Percentiles rank a stretch among this genome's conserved stretches.
Evolutionary conservation across 495 filamentous ascomycete species (phyloP).

Genomic region (Penicillium robsamsonii): DNA sequence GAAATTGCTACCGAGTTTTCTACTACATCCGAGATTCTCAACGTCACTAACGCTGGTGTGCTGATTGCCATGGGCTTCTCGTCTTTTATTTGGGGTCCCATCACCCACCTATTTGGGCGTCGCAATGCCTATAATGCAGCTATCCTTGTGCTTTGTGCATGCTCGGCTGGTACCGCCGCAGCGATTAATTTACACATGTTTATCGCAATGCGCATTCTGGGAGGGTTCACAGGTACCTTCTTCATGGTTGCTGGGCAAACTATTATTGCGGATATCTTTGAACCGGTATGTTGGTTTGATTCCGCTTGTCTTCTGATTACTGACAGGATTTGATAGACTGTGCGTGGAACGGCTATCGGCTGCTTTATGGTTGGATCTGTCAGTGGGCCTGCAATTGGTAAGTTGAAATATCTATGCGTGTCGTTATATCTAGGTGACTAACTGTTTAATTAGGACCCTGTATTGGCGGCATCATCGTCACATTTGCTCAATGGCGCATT

Average conservation of each 20-base stretch:
- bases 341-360: constrained; percentile 54
- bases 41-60: constrained; percentile 50
- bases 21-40: constrained; percentile 38
- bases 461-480: constrained; percentile 54
- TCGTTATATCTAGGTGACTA: neutral
- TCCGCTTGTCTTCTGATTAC: constrained; percentile 1
- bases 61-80: constrained; percentile 58
- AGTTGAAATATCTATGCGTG: constrained; percentile 9
- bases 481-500: constrained; percentile 53
- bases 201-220: constrained; percentile 40
- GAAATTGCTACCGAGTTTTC: constrained; percentile 42
- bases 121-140: constrained; percentile 37
- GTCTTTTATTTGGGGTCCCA: constrained; percentile 52
- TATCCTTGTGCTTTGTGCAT: constrained; percentile 37
- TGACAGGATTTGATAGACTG: constrained; percentile 33
- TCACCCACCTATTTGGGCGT: constrained; percentile 40
- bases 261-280: constrained; percentile 47
- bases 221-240: constrained; percentile 44
- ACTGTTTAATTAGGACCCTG: constrained; percentile 36
- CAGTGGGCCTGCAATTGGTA: constrained; percentile 56
- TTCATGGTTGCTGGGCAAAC: constrained; percentile 51
- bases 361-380: constrained; percentile 56
- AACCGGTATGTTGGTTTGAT: constrained; percentile 33
- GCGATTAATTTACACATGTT: constrained; percentile 39
- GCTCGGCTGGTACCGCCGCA: constrained; percentile 35